Conservation (phyloP, 2,329 filamentous ascomycete genomes). For the Huntiella abstrusa region DNA sequence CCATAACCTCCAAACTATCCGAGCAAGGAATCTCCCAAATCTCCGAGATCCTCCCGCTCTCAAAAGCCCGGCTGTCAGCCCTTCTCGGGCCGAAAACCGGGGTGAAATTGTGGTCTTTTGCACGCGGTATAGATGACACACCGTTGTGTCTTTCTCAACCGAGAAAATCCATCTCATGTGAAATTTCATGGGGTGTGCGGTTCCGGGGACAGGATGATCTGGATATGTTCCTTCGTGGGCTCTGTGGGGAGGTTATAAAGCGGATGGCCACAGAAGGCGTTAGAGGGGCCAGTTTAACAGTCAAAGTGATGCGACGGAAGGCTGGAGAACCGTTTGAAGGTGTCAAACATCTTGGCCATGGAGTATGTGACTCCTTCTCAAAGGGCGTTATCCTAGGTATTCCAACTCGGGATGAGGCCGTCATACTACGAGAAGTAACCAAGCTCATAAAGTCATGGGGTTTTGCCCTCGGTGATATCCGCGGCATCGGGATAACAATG, state of each 20-base stretch:
- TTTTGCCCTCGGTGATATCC: slow-evolving; percentile 79
- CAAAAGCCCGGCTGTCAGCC: slow-evolving; percentile 55
- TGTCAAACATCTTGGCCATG: slow-evolving; percentile 83
- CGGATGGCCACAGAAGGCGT: slow-evolving; percentile 67
- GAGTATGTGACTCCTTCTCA: slow-evolving; percentile 86
- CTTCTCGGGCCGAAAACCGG: slow-evolving; percentile 81
- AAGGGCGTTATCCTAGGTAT: slow-evolving; percentile 72
- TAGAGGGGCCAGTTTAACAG: slow-evolving; percentile 70
- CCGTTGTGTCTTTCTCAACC: slow-evolving; percentile 74
- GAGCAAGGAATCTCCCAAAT: slow-evolving; percentile 69
- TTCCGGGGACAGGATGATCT: slow-evolving; percentile 86
- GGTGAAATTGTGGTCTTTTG: slow-evolving; percentile 75
- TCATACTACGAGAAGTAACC: slow-evolving; percentile 66
- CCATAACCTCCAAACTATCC: slow-evolving; percentile 71
- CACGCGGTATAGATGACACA: slow-evolving; percentile 66
- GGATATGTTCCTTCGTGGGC: slow-evolving; percentile 71
- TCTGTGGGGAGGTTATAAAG: slow-evolving; percentile 70
- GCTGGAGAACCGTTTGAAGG: slow-evolving; percentile 78
- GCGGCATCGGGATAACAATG: slow-evolving; percentile 83
- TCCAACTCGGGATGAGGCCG: slow-evolving; percentile 54
- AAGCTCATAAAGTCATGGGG: slow-evolving; percentile 63
- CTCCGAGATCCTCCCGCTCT: slow-evolving; percentile 59
- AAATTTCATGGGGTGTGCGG: slow-evolving; percentile 95
- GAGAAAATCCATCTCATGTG: slow-evolving; percentile 87
- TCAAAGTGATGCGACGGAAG: slow-evolving; percentile 86